phyloP scores from a whole-genome alignment of 345 rosid genomes.

The Linum lewisii region DNA sequence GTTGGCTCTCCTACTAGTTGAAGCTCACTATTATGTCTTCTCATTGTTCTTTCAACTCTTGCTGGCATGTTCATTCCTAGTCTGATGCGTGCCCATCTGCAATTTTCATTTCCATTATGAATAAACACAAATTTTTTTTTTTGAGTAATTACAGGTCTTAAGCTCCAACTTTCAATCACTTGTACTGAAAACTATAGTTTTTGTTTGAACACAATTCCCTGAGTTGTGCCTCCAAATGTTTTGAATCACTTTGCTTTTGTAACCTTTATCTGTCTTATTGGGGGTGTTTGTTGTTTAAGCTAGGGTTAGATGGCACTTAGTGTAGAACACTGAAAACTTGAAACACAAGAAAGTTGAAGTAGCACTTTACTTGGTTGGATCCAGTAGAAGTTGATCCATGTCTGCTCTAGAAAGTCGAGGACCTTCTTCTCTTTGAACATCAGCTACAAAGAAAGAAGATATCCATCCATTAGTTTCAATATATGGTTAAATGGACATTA shows the following conservation, averaged over 20 bases:
- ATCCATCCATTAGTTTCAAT: too few relatives aligned
- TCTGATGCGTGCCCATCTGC: conserved; percentile 68
- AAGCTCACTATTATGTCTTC: conserved; percentile 14
- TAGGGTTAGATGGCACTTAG: not conserved
- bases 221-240: too few relatives aligned
- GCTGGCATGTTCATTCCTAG: conserved; percentile 9
- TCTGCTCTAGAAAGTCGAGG: conserved; percentile 46
- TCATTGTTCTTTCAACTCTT: conserved; percentile 5
- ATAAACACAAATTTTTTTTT: too few relatives aligned
- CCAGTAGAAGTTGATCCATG: conserved; percentile 45
- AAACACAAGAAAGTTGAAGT: not conserved
- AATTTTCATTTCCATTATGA: not conserved
- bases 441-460: conserved; percentile 19
- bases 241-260: too few relatives aligned
- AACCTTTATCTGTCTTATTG: too few relatives aligned
- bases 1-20: conserved; percentile 72
- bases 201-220: too few relatives aligned
- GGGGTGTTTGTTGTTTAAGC: not conserved
- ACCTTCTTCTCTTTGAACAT: conserved; percentile 16
- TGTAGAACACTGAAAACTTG: not conserved
- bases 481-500: too few relatives aligned
- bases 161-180: too few relatives aligned
- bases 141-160: too few relatives aligned
- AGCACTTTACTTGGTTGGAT: conserved; percentile 32
- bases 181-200: too few relatives aligned